These are phyloP conservation scores for Drosera capensis DNA, from an alignment of 148 eudicot species.

Conservation along the genomic window DNA sequence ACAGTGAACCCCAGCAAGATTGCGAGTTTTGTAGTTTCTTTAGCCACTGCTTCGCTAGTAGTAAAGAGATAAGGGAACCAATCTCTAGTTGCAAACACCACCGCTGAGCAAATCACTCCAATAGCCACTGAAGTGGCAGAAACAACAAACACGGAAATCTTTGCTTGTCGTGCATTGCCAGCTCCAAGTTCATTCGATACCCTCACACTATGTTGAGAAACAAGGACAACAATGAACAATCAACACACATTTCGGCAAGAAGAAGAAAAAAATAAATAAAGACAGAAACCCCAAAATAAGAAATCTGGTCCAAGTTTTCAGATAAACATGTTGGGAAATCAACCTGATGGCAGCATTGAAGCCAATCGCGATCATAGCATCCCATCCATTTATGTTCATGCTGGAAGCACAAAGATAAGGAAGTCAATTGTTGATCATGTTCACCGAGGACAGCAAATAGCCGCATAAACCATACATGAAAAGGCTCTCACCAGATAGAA, in stretches of 20 bases:
- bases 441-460: too few relatives aligned
- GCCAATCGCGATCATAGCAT: conserved; percentile 71
- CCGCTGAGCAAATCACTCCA: conserved; percentile 27
- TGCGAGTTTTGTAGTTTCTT: conserved; percentile 44
- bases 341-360: conserved; percentile 87
- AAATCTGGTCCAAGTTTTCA: too few relatives aligned
- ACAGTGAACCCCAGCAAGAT: conserved; percentile 40
- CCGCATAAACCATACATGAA: background rate
- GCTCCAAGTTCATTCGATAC: conserved; percentile 82
- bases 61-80: conserved; percentile 64
- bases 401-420: conserved; percentile 17
- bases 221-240: too few relatives aligned
- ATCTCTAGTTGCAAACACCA: conserved; percentile 42
- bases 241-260: too few relatives aligned
- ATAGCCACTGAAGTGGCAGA: conserved; percentile 41
- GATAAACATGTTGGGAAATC: background rate
- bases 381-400: conserved; percentile 84
- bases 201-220: conserved; percentile 35
- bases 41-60: conserved; percentile 41
- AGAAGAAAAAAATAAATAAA: too few relatives aligned
- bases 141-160: conserved; percentile 51
- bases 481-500: conserved; percentile 29
- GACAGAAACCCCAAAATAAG: too few relatives aligned
- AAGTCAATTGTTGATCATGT: background rate
- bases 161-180: conserved; percentile 39